These are phyloP conservation scores for Mycena pura DNA, from an alignment of 768 basidiomycete genomes.

Conservation along the genomic window DNA sequence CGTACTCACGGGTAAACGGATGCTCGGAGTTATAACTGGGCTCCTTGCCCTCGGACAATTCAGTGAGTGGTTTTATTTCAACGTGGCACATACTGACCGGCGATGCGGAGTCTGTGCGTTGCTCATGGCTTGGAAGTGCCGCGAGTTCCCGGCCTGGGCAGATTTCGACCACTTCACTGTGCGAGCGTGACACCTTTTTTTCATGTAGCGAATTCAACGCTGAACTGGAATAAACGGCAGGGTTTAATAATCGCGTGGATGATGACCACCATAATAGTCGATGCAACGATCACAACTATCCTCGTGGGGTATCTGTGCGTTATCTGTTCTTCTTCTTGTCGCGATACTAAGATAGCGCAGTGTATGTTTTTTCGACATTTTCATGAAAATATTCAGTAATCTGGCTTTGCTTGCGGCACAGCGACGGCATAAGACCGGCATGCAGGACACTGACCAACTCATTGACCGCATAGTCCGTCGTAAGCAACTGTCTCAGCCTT, in stretches of 20 bases:
- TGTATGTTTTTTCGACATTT: too few species aligned
- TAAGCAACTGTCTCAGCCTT: too few species aligned
- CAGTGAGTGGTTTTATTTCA: neutral
- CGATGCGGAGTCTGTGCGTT: neutral
- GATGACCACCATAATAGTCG: neutral
- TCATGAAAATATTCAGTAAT: too few species aligned
- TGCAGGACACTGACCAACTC: neutral
- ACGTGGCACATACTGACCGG: too few species aligned
- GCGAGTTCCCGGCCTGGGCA: neutral
- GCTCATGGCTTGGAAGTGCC: constrained; percentile 1
- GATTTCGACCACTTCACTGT: neutral
- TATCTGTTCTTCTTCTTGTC: neutral
- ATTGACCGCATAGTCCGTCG: neutral
- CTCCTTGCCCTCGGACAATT: neutral
- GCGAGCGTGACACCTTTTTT: too few species aligned
- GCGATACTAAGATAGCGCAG: too few species aligned
- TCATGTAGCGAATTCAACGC: too few species aligned
- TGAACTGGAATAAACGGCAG: neutral
- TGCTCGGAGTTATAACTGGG: neutral
- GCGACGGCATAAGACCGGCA: neutral
- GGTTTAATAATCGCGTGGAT: neutral
- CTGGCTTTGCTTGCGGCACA: too few species aligned
- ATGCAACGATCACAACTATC: neutral
- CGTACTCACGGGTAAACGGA: neutral
- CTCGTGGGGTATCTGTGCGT: neutral